These are phyloP conservation scores for Fermentozyma sake DNA, from an alignment of 1,139 yeast genomes.

Conservation along the genomic window DNA sequence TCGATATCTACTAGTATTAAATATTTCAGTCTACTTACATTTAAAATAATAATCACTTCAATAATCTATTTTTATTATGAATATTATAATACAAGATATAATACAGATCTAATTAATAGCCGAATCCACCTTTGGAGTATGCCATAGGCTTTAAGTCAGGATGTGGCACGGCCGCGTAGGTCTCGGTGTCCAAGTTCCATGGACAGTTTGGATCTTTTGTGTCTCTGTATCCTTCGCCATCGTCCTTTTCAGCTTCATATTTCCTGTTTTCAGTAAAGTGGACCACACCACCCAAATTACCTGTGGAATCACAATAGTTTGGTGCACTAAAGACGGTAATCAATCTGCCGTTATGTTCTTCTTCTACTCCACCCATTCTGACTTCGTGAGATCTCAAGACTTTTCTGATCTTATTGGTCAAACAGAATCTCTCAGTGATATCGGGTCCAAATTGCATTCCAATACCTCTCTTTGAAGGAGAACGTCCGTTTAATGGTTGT, in stretches of 20 bases:
- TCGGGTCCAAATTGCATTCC: constrained; percentile 98
- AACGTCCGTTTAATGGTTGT: constrained; percentile 69
- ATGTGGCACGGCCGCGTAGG: constrained; percentile 80
- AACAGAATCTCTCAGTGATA: constrained; percentile 75
- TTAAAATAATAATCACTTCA: too few species aligned
- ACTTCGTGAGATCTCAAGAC: constrained; percentile 94
- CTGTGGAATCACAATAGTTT: constrained; percentile 90
- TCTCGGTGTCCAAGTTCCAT: constrained; percentile 49
- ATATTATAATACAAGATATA: too few species aligned
- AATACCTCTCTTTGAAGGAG: constrained; percentile 89
- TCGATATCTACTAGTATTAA: not conserved
- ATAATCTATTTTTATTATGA: too few species aligned
- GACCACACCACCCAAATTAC: constrained; percentile 86
- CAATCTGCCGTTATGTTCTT: constrained; percentile 80
- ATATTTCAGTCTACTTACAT: not conserved
- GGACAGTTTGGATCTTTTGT: constrained; percentile 40
- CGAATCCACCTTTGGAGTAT: constrained; percentile 65
- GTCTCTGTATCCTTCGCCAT: constrained; percentile 52
- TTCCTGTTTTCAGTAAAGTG: constrained; percentile 44
- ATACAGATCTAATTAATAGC: constrained; percentile 17
- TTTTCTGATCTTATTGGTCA: constrained; percentile 65
- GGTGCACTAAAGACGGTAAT: constrained; percentile 97
- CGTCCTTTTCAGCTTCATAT: constrained; percentile 28
- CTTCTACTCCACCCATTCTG: constrained; percentile 83
- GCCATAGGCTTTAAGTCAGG: constrained; percentile 96